Base-by-base conservation (phyloP, 176 grass and related monocot genomes). In the Pontederia crassipes region DNA sequence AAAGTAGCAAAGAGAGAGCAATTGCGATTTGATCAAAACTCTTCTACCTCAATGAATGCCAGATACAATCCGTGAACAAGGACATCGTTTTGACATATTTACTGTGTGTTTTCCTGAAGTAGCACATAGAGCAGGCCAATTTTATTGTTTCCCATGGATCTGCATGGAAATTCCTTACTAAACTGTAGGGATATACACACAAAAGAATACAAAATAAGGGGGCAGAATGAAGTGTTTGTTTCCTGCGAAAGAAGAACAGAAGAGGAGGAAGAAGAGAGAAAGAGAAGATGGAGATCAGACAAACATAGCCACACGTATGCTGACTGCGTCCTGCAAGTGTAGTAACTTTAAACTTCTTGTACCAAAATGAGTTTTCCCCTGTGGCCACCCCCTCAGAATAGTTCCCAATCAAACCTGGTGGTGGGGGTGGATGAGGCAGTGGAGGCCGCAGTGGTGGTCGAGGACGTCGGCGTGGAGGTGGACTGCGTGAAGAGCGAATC, bases 401-500 rank as follows among this genome's bases (percentile, higher is more conserved):
- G 78, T 81, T 91, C 89, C 92, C 87, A 97, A 56, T 97, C 84
- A 55, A 78, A 83, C 47, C 74, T 52, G 64, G 60, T 29, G 81
- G 61, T 46, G 75, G 76, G 15, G 56, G 58, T 55, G 28, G 86
- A 82, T 0, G 81, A 72, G 45, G 86, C 71, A 52, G 75, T 82
- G 48, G 87, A 85, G 70, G 84, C 70, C 0, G 74, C 73, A 47
- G 78, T 87, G 50, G 87, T 85, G 27, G 84, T 75, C 11, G 87
- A 79, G 48, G 87, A 72, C 0, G 83, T 64, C 0, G 90, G 86
- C 0, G 83, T 64, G 0, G 90, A 89, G 8, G 91, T 86, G 5
- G 86, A 79, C 58, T 86, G 77, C 11, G 80, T 80, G 13, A 87
- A 95, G 27, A 97, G 84, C 49, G 90, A 86, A 75, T 97, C 92